Base-by-base conservation (phyloP, 805 yeast species). In the Cyberlindnera suaveolens region DNA sequence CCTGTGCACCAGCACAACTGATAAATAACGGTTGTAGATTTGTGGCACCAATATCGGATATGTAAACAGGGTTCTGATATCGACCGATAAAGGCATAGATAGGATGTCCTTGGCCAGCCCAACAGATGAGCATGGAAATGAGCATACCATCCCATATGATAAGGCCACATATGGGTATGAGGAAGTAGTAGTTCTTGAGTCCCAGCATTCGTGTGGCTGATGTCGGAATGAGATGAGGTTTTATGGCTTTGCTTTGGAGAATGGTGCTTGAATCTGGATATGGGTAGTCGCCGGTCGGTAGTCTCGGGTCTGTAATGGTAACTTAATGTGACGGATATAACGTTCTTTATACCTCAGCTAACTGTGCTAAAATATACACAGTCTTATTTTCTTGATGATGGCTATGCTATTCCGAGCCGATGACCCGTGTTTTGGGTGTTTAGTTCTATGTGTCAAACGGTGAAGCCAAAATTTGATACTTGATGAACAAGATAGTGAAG, bases 81-180 rank as follows among this genome's bases (percentile, higher is more conserved):
- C 59, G 42, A 31, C 65, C 64, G 71, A 78, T 74, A 50, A 79
- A 80, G 43, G 68, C 60, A 57, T 85, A 84, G 11, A 74, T 67
- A 0, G 96, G 96, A 37, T 75, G 75, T 2, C 96, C 96, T 57
- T 86, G 87, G 4, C 69, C 73, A 3, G 84, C 77, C 97, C 97
- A 90, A 51, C 80, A 75, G 2, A 73, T 61, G 50, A 90, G 58
- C 75, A 91, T 67, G 5, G 96, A 86, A 5, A 83, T 80, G 10
- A 90, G 74, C 96, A 88, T 86, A 4, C 85, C 96, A 79, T 89
- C 85, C 97, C 97, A 90, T 14, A 80, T 82, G 2, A 80, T 62
- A 41, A 78, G 65, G 2, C 87, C 75, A 3, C 80, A 55, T 35
- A 88, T 63, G 3, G 96, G 96, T 31, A 89, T 65, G 29, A 76